Conservation (phyloP, 352 stramenopile species). For the Pythium dissimile region DNA sequence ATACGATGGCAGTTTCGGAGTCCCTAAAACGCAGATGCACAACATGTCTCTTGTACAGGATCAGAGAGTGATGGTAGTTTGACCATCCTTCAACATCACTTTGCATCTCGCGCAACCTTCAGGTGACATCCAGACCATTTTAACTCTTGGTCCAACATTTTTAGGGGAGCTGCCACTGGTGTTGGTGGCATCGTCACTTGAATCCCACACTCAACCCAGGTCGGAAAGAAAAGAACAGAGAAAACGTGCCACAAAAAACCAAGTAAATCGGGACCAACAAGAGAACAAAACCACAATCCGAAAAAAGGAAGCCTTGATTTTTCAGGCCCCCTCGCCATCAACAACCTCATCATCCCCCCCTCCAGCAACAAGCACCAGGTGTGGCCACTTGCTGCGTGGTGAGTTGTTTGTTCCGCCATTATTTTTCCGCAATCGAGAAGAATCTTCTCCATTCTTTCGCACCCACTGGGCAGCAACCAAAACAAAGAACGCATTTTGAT, state of each 20-base stretch:
- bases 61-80: constrained; percentile 20
- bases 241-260: constrained; percentile 18
- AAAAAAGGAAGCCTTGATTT: constrained; percentile 15
- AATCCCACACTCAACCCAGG: constrained; percentile 16
- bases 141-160: constrained; percentile 20
- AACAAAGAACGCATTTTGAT: constrained; percentile 4
- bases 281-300: constrained; percentile 3
- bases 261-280: not conserved
- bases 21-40: constrained; percentile 3
- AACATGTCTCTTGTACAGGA: constrained; percentile 14
- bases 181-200: constrained; percentile 14
- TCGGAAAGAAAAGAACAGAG: constrained; percentile 23
- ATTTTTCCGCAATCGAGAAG: constrained; percentile 14
- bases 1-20: constrained; percentile 11
- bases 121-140: constrained; percentile 9
- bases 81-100: constrained; percentile 24
- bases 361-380: not conserved
- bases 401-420: not conserved
- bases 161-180: not conserved
- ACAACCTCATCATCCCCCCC: not conserved
- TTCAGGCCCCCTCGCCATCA: not conserved
- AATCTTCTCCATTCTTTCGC: constrained; percentile 21
- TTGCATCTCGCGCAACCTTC: constrained; percentile 14
- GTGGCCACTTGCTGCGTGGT: too few species aligned
- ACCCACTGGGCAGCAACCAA: not conserved